Conservation (phyloP, 495 filamentous ascomycete species). For the Parmelia sp. region DNA sequence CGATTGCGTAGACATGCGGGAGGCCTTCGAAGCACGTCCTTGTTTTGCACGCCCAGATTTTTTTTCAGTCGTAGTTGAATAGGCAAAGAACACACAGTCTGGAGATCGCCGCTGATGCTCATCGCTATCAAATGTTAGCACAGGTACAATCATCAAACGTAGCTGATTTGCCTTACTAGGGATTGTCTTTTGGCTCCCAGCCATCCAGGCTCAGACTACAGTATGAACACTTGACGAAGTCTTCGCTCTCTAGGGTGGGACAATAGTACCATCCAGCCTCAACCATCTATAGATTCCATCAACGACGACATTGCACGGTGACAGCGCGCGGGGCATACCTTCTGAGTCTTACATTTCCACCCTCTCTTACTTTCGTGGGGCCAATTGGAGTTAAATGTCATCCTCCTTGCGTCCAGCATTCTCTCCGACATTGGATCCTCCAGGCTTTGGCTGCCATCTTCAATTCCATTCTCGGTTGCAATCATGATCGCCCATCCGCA, state of each 20-base stretch:
- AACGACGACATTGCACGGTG: slow-evolving; percentile 23
- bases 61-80: slow-evolving; percentile 43
- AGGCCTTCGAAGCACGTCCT: slow-evolving; percentile 58
- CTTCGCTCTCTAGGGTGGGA: slow-evolving; percentile 69
- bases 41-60: slow-evolving; percentile 50
- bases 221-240: slow-evolving; percentile 83
- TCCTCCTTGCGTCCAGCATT: slow-evolving; percentile 68
- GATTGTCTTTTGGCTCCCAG: slow-evolving; percentile 88
- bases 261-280: slow-evolving; percentile 92
- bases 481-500: slow-evolving; percentile 87
- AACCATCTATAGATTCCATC: slow-evolving; percentile 58
- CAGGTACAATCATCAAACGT: slow-evolving; percentile 19
- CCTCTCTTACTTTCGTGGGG: slow-evolving; percentile 83
- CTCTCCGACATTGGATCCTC: slow-evolving; percentile 65
- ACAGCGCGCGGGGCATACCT: slow-evolving; percentile 48
- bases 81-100: slow-evolving; percentile 74
- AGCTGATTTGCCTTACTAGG: slow-evolving; percentile 51
- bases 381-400: slow-evolving; percentile 74
- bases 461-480: slow-evolving; percentile 58
- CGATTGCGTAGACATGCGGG: slow-evolving; percentile 66
- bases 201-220: slow-evolving; percentile 80
- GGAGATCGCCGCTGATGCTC: slow-evolving; percentile 77
- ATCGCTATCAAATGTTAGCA: slow-evolving; percentile 50
- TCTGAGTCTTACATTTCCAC: slow-evolving; percentile 79
- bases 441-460: slow-evolving; percentile 50